A percentile compares a stretch with the other conserved stretches of the same genome.
phyloP scores from a whole-genome alignment of 441 rosid species.

The Gossypium davidsonii region DNA sequence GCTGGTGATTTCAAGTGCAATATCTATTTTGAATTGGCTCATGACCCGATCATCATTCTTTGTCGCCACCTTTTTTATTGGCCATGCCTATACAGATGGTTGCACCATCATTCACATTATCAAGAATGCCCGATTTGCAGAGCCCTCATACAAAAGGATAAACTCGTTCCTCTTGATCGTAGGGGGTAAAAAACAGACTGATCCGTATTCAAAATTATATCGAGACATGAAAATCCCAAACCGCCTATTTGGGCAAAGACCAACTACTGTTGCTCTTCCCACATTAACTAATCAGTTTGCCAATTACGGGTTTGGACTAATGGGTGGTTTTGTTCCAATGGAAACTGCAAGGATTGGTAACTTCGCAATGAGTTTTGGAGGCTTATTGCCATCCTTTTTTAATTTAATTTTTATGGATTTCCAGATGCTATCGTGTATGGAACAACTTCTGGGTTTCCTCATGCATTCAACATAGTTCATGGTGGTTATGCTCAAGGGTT shows the following conservation, averaged over 20 bases:
- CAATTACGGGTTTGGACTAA: conserved; percentile 51
- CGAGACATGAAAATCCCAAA: conserved; percentile 54
- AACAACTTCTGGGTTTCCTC: conserved; percentile 48
- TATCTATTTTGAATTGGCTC: conserved; percentile 87
- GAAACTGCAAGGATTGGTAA: conserved; percentile 59
- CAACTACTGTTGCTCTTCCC: conserved; percentile 57
- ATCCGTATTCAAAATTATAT: conserved; percentile 59
- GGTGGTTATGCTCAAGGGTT: conserved; percentile 39
- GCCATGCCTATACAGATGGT: conserved; percentile 83
- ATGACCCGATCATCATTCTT: conserved; percentile 82
- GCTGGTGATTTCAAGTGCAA: conserved; percentile 80
- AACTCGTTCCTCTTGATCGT: conserved; percentile 84
- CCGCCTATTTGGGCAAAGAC: conserved; percentile 69
- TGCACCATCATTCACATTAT: conserved; percentile 66
- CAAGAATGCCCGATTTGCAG: conserved; percentile 91
- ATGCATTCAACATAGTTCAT: conserved; percentile 43
- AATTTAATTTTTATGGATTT: conserved; percentile 63
- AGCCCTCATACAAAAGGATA: conserved; percentile 72
- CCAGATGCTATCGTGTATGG: conserved; percentile 55
- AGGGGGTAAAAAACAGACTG: conserved; percentile 71
- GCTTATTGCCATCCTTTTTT: conserved; percentile 59
- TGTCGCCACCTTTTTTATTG: conserved; percentile 80
- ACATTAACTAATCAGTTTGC: conserved; percentile 33
- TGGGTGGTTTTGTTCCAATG: conserved; percentile 59
- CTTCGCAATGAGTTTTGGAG: conserved; percentile 63